Evolutionary conservation across 176 grass and related monocot genomes (phyloP).

Genomic region (Tuctoria greenei): DNA sequence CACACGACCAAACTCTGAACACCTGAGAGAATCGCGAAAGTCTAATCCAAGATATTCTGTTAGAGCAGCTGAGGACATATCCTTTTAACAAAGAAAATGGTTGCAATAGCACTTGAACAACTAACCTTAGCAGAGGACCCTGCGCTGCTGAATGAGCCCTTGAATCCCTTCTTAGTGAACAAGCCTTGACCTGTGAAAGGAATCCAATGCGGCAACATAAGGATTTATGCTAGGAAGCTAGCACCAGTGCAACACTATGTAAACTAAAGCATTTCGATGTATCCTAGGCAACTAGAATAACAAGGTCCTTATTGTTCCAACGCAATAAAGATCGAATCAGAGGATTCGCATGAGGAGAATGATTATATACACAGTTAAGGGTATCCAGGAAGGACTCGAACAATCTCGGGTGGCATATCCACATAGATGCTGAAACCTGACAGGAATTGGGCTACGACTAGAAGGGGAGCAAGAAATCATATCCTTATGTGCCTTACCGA

Average conservation of each 20-base stretch:
- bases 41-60: slow-evolving; percentile 52
- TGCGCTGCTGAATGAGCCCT: slow-evolving; percentile 72
- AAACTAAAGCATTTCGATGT: not conserved
- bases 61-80: not conserved
- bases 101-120: not conserved
- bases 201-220: slow-evolving; percentile 1
- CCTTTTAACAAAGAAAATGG: not conserved
- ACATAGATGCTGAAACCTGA: not conserved
- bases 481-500: not conserved
- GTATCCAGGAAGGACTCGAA: too few relatives aligned
- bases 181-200: slow-evolving; percentile 74
- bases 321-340: not conserved
- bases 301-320: not conserved
- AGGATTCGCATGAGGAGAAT: not conserved
- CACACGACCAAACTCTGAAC: slow-evolving; percentile 93
- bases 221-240: not conserved
- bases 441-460: not conserved
- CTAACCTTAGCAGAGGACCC: slow-evolving; percentile 92
- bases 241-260: not conserved
- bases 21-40: slow-evolving; percentile 89
- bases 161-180: slow-evolving; percentile 81
- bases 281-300: not conserved
- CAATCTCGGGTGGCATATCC: not conserved
- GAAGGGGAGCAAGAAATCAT: not conserved
- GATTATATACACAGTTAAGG: not conserved